Evolutionary conservation across 192 early-diverging fungal genomes (phyloP), one percentile per base, ranked within the genome.

Genomic region (Kappamyces sp.): DNA sequence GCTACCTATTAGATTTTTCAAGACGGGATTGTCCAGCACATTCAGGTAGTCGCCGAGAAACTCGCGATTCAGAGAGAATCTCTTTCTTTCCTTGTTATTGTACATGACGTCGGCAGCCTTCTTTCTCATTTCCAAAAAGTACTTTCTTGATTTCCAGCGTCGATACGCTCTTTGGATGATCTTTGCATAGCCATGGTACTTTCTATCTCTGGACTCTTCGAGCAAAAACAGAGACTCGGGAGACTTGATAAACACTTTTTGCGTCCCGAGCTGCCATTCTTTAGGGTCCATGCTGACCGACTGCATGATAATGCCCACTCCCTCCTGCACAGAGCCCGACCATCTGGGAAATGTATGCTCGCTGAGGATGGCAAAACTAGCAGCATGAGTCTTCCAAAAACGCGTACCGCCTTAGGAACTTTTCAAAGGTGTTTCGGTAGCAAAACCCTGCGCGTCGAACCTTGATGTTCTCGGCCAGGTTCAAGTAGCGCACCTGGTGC

Each of bases 401-500:
- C 34, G 13, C 44, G 15, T 61, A 79, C 58, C 85, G 65, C 57
- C 77, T 68, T 50, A 90, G 67, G 66, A 90, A 90, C 60, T 94
- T 95, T 51, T 93, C 91, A 69, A 92, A 97, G 3, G 89, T 90
- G 74, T 93, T 88, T 35, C 91, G 80, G 69, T 95, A 98, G 49
- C 92, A 96, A 73, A 95, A 99, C 35, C 96, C 96, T 0, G 96
- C 94, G n/a, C 96, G 84, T 34, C 70, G 42, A 36, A 99, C 91
- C 62, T 92, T 87, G 70, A 99, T 97, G 73, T 97, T 99, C 63
- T 99, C 94, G 66, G 90, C 89, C 62, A 97, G 68, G 62, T 95
- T 95, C 32, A 99, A 77, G 65, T 99, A 99, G 49, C 93, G 93
- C 54, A 97, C 86, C 77, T 98, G 94, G 74, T 98, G 94, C 36